Evolutionary conservation across 345 rosid species (phyloP).

Genomic region (Acer campestre): DNA sequence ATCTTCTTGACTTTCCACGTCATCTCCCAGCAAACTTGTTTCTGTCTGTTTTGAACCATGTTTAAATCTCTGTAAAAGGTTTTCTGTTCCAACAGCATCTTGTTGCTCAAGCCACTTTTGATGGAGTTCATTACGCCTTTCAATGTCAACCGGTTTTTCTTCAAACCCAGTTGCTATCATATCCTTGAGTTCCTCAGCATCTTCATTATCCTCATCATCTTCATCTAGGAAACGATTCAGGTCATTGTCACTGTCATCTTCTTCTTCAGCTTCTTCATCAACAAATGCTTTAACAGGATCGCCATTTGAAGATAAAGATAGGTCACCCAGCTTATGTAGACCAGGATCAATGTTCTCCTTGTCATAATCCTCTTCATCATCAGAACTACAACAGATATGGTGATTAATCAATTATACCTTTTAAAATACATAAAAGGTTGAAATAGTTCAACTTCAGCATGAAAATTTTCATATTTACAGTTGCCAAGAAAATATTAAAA

Average conservation of each 20-base stretch:
- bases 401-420: constrained; percentile 20
- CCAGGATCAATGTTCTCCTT: constrained; percentile 57
- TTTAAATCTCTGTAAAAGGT: constrained; percentile 69
- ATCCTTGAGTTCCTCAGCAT: constrained; percentile 66
- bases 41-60: constrained; percentile 53
- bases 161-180: constrained; percentile 71
- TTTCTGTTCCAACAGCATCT: constrained; percentile 85
- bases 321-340: constrained; percentile 32
- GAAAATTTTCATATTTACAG: background rate
- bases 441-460: background rate
- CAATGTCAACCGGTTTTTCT: constrained; percentile 71
- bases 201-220: constrained; percentile 71
- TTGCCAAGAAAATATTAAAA: background rate
- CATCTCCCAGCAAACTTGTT: constrained; percentile 43
- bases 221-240: constrained; percentile 59
- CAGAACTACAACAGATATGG: constrained; percentile 39
- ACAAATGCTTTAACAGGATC: constrained; percentile 84
- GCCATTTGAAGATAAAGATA: constrained; percentile 48
- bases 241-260: constrained; percentile 94
- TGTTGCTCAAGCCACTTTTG: constrained; percentile 92
- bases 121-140: constrained; percentile 84
- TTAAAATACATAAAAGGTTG: background rate
- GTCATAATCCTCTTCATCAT: constrained; percentile 57
- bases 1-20: constrained; percentile 43
- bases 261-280: constrained; percentile 94